A percentile compares a stretch with the other conserved stretches of the same genome.
These are phyloP conservation scores for Hondaea fermentalgiana DNA, from an alignment of 108 stramenopile genomes.

Conservation along the genomic window DNA sequence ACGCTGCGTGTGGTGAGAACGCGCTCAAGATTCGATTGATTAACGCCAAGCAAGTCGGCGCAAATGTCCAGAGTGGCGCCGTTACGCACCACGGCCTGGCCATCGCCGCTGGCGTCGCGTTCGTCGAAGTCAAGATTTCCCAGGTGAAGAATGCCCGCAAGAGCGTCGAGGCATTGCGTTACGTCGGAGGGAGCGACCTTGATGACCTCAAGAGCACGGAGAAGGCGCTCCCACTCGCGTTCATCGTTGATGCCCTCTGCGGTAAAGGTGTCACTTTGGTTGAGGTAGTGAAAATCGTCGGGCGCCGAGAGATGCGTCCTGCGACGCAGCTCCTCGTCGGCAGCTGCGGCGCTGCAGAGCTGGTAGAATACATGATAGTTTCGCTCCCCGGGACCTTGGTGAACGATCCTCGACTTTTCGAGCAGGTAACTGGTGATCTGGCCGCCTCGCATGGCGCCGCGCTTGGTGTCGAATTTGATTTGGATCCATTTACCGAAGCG, in stretches of 20 bases:
- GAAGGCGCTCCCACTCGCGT: background rate
- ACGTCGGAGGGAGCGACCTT: slow-evolving; percentile 48
- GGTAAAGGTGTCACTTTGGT: slow-evolving; percentile 7
- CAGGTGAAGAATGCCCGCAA: slow-evolving; percentile 78
- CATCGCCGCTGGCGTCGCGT: slow-evolving; percentile 33
- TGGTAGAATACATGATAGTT: slow-evolving; percentile 62
- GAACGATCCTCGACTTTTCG: slow-evolving; percentile 53
- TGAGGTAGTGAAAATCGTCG: slow-evolving; percentile 32
- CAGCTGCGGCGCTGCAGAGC: background rate
- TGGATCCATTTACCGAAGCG: slow-evolving; percentile 60
- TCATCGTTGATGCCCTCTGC: slow-evolving; percentile 30
- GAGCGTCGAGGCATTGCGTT: slow-evolving; percentile 54
- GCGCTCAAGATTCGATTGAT: slow-evolving; percentile 54
- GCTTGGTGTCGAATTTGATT: slow-evolving; percentile 30
- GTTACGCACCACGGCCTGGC: background rate
- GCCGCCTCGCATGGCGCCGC: slow-evolving; percentile 19
- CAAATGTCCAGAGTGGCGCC: slow-evolving; percentile 40
- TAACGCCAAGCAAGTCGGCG: slow-evolving; percentile 69
- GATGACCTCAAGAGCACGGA: background rate
- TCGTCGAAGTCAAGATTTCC: slow-evolving; percentile 75
- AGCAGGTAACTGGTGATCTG: slow-evolving; percentile 48
- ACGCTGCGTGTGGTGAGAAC: slow-evolving; percentile 72
- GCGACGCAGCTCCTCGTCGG: background rate
- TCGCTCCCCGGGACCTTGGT: slow-evolving; percentile 44
- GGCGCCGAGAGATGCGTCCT: slow-evolving; percentile 14